Evolutionary conservation across 108 stramenopile species (phyloP).

Genomic region (Nitzschia sp.): DNA sequence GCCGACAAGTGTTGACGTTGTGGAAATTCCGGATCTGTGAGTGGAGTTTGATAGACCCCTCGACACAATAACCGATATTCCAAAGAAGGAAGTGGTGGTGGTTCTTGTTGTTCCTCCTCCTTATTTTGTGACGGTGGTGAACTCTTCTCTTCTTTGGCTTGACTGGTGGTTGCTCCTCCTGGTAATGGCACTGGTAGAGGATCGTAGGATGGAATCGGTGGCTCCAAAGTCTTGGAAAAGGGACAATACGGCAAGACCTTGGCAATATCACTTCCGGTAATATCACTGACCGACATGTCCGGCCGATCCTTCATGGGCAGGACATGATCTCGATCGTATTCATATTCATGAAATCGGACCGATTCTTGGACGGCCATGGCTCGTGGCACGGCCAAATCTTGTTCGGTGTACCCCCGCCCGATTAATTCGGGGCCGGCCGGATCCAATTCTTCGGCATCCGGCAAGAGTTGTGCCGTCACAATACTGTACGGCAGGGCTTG

Average conservation of each 20-base stretch:
- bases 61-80: conserved; percentile 48
- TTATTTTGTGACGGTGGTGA: too few relatives aligned
- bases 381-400: conserved; percentile 15
- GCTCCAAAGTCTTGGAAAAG: conserved; percentile 31
- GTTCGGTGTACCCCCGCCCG: neutral
- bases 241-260: conserved; percentile 60
- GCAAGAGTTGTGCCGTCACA: conserved; percentile 66
- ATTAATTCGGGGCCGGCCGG: neutral
- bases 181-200: too few relatives aligned
- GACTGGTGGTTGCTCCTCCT: neutral
- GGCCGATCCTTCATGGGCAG: conserved; percentile 31
- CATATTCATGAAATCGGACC: conserved; percentile 64
- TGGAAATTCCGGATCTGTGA: conserved; percentile 14
- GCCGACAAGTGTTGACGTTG: conserved; percentile 16
- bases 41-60: conserved; percentile 41
- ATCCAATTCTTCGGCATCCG: conserved; percentile 67
- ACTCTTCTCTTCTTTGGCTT: neutral
- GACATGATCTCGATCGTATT: conserved; percentile 51
- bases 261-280: conserved; percentile 48
- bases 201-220: neutral
- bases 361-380: conserved; percentile 54
- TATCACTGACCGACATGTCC: conserved; percentile 45
- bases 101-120: neutral
- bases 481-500: conserved; percentile 62
- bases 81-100: conserved; percentile 33